Percentiles rank a stretch among this genome's conserved stretches.
phyloP scores from a whole-genome alignment of 768 basidiomycete genomes.

The Suillus paluster region DNA sequence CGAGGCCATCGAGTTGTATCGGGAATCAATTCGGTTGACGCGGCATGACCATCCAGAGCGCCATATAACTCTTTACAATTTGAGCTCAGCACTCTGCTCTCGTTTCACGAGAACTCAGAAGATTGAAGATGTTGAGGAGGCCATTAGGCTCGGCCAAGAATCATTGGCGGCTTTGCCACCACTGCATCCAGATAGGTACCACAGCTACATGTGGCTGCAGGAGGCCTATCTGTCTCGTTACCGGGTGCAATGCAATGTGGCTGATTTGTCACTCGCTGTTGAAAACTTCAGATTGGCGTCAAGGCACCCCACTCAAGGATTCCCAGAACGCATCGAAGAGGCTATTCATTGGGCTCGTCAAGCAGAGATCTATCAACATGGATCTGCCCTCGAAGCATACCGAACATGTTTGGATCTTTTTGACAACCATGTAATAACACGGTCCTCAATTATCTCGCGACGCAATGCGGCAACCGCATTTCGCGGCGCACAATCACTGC shows the following conservation, averaged over 20 bases:
- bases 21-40: not conserved
- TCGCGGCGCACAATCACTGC: not conserved
- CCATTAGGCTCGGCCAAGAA: not conserved
- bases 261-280: not conserved
- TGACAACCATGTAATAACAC: not conserved
- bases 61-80: not conserved
- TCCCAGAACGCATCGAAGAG: not conserved
- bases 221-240: not conserved
- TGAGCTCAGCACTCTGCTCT: not conserved
- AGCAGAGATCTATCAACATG: too few species aligned
- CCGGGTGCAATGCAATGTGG: not conserved
- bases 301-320: not conserved
- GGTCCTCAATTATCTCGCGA: not conserved
- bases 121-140: not conserved
- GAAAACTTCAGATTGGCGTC: not conserved
- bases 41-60: not conserved
- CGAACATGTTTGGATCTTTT: not conserved
- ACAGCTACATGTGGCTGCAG: not conserved
- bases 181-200: not conserved
- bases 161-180: not conserved
- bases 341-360: not conserved
- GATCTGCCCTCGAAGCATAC: not conserved
- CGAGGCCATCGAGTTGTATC: not conserved
- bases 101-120: not conserved
- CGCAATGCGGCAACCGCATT: not conserved